Evolutionary conservation across 306 rosid genomes (phyloP), one percentile per base, ranked within the genome.

Genomic region (Pyrus pyrifolia): DNA sequence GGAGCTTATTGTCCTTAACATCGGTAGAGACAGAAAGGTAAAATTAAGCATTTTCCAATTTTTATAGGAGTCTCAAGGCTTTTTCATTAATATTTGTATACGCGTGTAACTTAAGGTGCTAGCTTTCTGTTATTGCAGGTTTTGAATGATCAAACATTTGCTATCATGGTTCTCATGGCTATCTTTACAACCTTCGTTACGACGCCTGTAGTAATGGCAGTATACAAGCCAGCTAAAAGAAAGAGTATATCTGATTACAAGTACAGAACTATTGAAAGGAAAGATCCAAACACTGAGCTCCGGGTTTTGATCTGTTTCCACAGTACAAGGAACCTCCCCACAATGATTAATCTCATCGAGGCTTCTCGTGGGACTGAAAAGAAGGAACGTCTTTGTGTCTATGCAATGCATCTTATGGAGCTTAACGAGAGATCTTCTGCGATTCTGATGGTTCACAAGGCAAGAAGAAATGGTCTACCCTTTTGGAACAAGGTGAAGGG

Each of bases 101-200:
- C 11, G 19, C 49, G 6, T 18, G 30, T 29, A 35, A 1, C 58
- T n/a, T 53, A 30, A 4, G 52, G 30, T 46, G 30, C 74, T 68
- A 23, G 5, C 4, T 38, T 42, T 63, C 58, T 14, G 40, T 18
- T 71, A 63, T 49, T 87, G 77, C 90, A 93, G 96, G 97, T 94
- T 7, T 86, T 94, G 75, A 92, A 92, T 82, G 96, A 94, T 75
- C 90, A 94, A 69, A 92, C 96, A 12, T 94, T 94, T 67, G 95
- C 98, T 5, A 90, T 94, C 53, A 88, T 94, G 91, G 93, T 94
- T 83, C 89, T 94, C 8, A 94, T 94, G 98, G 98, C 98, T 23
- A 73, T 94, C 75, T 82, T 94, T 70, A 94, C 97, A 11, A 94
- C 98, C 67, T 87, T 94, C 84, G 72, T 92, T 76, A 94, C 98